Evolutionary conservation across 73 alveolate genomes (phyloP).

Genomic region (Chromera velia): DNA sequence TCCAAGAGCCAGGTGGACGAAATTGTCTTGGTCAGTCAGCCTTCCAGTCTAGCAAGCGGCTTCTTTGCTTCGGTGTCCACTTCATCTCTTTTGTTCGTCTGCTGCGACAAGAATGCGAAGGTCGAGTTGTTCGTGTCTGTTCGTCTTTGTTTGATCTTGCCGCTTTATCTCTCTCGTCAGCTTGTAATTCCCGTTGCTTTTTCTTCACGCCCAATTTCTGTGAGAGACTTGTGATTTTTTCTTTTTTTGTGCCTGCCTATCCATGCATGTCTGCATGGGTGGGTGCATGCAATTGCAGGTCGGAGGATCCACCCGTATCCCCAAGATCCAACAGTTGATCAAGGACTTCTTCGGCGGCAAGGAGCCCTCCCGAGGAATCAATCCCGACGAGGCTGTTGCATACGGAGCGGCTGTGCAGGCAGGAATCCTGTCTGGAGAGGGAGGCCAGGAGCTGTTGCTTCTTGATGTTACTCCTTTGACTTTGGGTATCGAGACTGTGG

Average conservation of each 20-base stretch:
- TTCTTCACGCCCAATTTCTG: too few species aligned
- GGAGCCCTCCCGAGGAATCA: conserved; percentile 92
- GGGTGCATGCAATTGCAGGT: conserved; percentile 70
- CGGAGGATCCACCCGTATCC: conserved; percentile 97
- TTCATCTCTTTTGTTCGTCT: too few species aligned
- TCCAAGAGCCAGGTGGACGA: conserved; percentile 81
- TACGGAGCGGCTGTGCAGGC: conserved; percentile 98
- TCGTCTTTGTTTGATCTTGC: too few species aligned
- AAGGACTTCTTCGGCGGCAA: conserved; percentile 94
- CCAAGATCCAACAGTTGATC: conserved; percentile 87
- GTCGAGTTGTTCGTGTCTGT: too few species aligned
- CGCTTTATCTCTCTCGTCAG: too few species aligned
- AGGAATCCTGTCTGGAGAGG: conserved; percentile 92
- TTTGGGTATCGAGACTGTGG: conserved; percentile 97
- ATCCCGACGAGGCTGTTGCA: conserved; percentile 98
- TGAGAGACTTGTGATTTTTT: too few species aligned
- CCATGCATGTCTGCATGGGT: conserved; percentile 41
- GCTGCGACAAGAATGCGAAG: too few species aligned
- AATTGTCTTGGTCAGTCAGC: conserved; percentile 80
- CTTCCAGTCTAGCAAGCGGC: too few species aligned
- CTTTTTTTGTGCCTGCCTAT: background rate
- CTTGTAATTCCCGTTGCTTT: too few species aligned
- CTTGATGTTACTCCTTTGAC: conserved; percentile 94
- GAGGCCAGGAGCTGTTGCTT: conserved; percentile 74
- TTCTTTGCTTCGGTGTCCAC: too few species aligned